Percentiles rank a stretch among this genome's conserved stretches.
These are phyloP conservation scores for Neophaeococcomyces mojaviensis DNA, from an alignment of 2,329 filamentous ascomycete genomes.

Conservation along the genomic window DNA sequence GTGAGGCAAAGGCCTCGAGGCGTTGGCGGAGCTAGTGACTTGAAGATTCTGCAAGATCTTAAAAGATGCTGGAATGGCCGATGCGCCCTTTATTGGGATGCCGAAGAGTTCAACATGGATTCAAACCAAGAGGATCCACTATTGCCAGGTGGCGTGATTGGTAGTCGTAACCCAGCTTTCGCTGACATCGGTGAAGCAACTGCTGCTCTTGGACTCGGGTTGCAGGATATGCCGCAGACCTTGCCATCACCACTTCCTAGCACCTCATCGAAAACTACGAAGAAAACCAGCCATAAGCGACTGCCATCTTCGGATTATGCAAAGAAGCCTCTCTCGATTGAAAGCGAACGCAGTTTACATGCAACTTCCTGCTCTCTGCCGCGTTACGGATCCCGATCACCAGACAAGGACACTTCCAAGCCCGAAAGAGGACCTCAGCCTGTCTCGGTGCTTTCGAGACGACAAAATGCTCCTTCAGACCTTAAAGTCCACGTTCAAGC, in stretches of 20 bases:
- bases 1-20: constrained; percentile 43
- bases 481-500: constrained; percentile 26
- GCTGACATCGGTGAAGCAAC: constrained; percentile 7
- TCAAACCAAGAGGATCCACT: constrained; percentile 60
- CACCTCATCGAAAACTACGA: constrained; percentile 5
- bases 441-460: constrained; percentile 32
- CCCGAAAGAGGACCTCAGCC: constrained; percentile 34
- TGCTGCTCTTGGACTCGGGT: constrained; percentile 4
- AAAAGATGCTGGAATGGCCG: constrained; percentile 97
- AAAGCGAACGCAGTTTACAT: constrained; percentile 48
- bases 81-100: constrained; percentile 84
- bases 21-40: constrained; percentile 50
- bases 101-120: constrained; percentile 55
- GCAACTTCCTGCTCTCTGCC: constrained; percentile 55
- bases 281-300: constrained; percentile 12
- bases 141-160: constrained; percentile 64
- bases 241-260: background rate
- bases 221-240: background rate
- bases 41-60: constrained; percentile 86
- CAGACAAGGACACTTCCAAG: constrained; percentile 22
- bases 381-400: constrained; percentile 25
- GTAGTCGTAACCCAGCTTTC: constrained; percentile 12
- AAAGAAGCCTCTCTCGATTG: constrained; percentile 27
- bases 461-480: constrained; percentile 22
- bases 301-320: constrained; percentile 17